Conservation (phyloP, 768 basidiomycete genomes). For the Pleurotus tuoliensis region DNA sequence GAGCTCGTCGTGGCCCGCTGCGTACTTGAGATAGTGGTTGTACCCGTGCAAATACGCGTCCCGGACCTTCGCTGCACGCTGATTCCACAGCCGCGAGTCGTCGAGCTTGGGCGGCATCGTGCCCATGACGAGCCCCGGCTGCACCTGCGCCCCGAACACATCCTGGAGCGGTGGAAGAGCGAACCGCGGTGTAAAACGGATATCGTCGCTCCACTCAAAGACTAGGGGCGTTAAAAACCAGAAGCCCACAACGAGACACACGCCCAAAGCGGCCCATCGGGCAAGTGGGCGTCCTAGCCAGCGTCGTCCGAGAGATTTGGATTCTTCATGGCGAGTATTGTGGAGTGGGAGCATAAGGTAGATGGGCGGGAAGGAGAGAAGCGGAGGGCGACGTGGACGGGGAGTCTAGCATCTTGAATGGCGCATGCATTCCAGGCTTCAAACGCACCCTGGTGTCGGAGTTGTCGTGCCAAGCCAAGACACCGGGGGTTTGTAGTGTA, state of each 20-base stretch:
- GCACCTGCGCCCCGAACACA: not conserved
- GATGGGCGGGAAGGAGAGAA: not conserved
- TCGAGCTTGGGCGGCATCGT: not conserved
- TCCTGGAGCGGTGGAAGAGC: not conserved
- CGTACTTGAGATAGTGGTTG: constrained; percentile 43
- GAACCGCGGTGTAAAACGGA: not conserved
- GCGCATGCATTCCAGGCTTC: not conserved
- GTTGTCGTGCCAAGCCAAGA: constrained; percentile 2
- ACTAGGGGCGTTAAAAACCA: not conserved
- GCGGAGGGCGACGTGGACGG: not conserved
- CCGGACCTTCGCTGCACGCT: constrained; percentile 35
- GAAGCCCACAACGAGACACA: not conserved
- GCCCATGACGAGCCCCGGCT: not conserved
- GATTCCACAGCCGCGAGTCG: constrained; percentile 35
- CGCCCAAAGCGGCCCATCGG: constrained; percentile 3
- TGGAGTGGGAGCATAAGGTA: constrained; percentile 5
- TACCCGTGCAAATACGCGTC: constrained; percentile 9
- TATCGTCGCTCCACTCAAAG: not conserved
- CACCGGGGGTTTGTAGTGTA: too few relatives aligned
- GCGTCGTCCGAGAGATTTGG: not conserved
- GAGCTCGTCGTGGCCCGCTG: constrained; percentile 63
- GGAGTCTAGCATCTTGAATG: not conserved
- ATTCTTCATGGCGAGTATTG: constrained; percentile 1
- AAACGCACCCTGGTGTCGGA: not conserved
- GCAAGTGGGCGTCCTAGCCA: constrained; percentile 5